Evolutionary conservation across 1,284 basidiomycete genomes (phyloP), one percentile per base, ranked within the genome.

Genomic region (Violaceomyces palustris): DNA sequence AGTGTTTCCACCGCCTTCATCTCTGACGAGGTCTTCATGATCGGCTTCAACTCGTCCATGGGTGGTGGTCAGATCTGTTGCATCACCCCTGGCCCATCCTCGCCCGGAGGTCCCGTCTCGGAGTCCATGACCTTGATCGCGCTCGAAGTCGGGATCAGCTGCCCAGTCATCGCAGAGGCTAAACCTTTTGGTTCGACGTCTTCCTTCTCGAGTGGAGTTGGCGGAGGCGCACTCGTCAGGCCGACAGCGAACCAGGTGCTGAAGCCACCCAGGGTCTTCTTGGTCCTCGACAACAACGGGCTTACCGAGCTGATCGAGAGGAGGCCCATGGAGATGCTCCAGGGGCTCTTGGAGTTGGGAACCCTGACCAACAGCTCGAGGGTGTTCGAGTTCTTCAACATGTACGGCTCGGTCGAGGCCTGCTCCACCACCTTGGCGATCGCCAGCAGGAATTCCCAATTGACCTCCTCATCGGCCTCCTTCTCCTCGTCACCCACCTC

Each of bases 341-440:
- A 80, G 24, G 69, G 67, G 4, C 59, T 79, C 30, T 60, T 79
- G 32, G 75, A 77, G 35, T 57, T 58, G 0, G 56, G 60, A 17
- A 49, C 43, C 8, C 48, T 51, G 9, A 53, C 57, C 38, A 61
- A 63, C 41, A 56, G 63, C 8, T 48, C 67, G 5, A 59, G 55
- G 31, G 55, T 72, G 34, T 59, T 67, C 44, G 64, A 72, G 35
- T 70, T 67, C 40, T 70, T 72, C 37, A 62, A 54, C 29, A 49
- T 53, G 12, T 67, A 50, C 23, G 69, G 62, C 26, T 58, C 61
- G 7, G 58, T 64, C 36, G 64, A 94, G 69, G 86, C 87, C 2
- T 92, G 88, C 66, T 85, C 88, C 11, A 92, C 93, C 84, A 81
- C 90, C n/a, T 79, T 94, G 11, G 86, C 83, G 12, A 71, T 79